These are phyloP conservation scores for Lojkania enalia DNA, from an alignment of 2,329 filamentous ascomycete genomes.

Conservation along the genomic window DNA sequence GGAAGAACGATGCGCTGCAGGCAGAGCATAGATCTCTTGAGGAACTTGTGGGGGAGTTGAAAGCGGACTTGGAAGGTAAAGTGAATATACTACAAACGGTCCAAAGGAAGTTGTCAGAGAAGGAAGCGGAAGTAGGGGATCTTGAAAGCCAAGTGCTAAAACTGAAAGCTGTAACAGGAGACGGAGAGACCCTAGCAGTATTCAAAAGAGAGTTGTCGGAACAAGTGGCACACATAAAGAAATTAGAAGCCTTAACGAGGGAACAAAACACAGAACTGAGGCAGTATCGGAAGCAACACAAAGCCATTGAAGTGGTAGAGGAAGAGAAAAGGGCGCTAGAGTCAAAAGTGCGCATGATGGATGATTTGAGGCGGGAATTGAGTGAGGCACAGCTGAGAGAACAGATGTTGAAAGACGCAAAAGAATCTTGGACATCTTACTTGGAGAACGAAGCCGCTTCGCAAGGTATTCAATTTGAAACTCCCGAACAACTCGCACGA, in stretches of 20 bases:
- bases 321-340: conserved; percentile 89
- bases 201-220: conserved; percentile 88
- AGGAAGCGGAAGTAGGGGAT: conserved; percentile 70
- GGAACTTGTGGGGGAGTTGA: conserved; percentile 61
- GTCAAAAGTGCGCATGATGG: conserved; percentile 73
- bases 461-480: conserved; percentile 75
- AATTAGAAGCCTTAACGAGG: conserved; percentile 76
- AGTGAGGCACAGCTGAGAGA: conserved; percentile 79
- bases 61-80: conserved; percentile 60
- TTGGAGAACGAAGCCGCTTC: conserved; percentile 68
- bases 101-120: conserved; percentile 69
- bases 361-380: conserved; percentile 74
- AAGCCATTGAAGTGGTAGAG: conserved; percentile 89
- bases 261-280: conserved; percentile 80
- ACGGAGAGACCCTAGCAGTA: conserved; percentile 80
- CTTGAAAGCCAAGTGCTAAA: conserved; percentile 83
- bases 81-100: conserved; percentile 61
- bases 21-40: conserved; percentile 62
- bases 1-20: conserved; percentile 63
- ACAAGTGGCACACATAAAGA: conserved; percentile 88
- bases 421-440: conserved; percentile 82
- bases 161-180: conserved; percentile 83
- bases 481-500: conserved; percentile 82
- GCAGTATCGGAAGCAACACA: conserved; percentile 77
- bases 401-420: conserved; percentile 86